Evolutionary conservation across 192 early-diverging fungal species (phyloP), one percentile per base, ranked within the genome.

Genomic region (Backusella psychrophila): DNA sequence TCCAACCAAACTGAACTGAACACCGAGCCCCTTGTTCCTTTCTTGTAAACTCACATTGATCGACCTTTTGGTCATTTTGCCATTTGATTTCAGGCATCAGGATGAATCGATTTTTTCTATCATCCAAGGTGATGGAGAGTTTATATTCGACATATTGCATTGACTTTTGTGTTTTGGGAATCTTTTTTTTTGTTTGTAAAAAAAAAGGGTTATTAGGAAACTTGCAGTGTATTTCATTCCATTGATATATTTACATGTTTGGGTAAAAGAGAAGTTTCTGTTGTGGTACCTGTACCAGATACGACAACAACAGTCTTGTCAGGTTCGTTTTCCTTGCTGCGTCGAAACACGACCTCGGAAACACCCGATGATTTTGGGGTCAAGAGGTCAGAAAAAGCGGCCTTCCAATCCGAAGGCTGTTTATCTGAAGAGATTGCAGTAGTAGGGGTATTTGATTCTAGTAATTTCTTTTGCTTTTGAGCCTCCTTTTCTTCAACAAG

Each of bases 1-100:
- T 71, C 78, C 78, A 79, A 36, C 67, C 52, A 42, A 79, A 79
- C 52, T 59, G 17, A 19, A 63, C 67, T 23, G n/a, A 21, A 39
- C 78, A 79, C 4, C 19, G 69, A 34, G n/a, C 29, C 26, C 44
- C 29, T 41, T 72, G 36, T 4, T 67, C 70, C n/a, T 33, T 72
- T 34, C 71, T 29, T 69, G 59, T 69, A 19, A 70, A 79, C 44
- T 75, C 36, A 41, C 78, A 79, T 26, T 46, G 67, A 33, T 19
- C 26, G 19, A 75, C 72, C 36, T 79, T 73, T 33, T 29, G 33
- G 41, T 79, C 78, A 31, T 66, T 44, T 23, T 73, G 53, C 78
- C 78, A 79, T 39, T 75, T 35, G 21, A 39, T 41, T 11, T 21
- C 31, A n/a, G 33, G 66, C 41, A 49, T 31, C 15, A 75, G 46